Evolutionary conservation across 2,329 filamentous ascomycete species (phyloP), one percentile per base, ranked within the genome.

Genomic region (Diaporthe citriasiana): DNA sequence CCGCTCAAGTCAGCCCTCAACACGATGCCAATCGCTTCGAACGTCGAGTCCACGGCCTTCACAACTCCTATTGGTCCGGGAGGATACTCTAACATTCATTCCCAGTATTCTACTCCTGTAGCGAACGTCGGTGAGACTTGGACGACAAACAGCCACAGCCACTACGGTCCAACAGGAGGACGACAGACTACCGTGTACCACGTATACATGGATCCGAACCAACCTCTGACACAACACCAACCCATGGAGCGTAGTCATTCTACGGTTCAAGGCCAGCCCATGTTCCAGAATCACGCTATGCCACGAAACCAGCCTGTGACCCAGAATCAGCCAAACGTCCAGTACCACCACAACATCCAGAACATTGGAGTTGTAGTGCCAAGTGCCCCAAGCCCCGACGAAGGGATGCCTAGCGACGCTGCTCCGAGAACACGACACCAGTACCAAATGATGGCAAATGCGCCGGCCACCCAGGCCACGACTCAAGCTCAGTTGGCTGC

Each of bases 341-440:
- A 56, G 4, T 22, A 56, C 27, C 12, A 56, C 15, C 30, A 4
- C 9, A 35, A 6, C 1, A 19, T 59, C 2, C 56, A 59, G 22
- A 59, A 59, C 35, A 10, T 59, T 40, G 56, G 33, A 2, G 8
- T 8, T 1, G n/a, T 27, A n/a, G 50, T 22, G 12, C 3, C 55
- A 9, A 33, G 5, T 8, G 2, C 22, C 6, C 17, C 55, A 8
- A n/a, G 7, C 47, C 22, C 2, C 1, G 22, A 13, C 13, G 53
- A 10, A n/a, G 19, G 17, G 12, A 2, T 22, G 33, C 17, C 53
- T 17, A 12, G 0, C 17, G n/a, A 40, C 22, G 33, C 33, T 10
- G 1, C 6, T 0, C n/a, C n/a, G 1, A 40, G 13, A 17, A 19
- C 2, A 10, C 12, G 8, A n/a, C 22, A 3, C 22, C 33, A 25